Evolutionary conservation across 148 eudicot genomes (phyloP).

Genomic region (Fagopyrum tataricum): DNA sequence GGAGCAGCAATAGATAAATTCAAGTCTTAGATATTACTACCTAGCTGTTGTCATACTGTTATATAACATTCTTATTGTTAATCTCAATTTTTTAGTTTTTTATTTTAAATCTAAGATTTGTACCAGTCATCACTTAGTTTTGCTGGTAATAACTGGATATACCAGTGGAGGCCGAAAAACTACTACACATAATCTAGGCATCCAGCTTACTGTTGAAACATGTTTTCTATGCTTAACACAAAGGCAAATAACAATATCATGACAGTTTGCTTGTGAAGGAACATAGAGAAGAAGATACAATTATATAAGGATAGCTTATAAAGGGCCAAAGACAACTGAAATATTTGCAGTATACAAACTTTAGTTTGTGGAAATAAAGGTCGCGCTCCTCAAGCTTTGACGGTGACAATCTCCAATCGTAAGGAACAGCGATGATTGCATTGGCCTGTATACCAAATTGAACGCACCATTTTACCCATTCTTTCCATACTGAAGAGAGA

Average conservation of each 20-base stretch:
- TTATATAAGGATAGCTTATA: background rate
- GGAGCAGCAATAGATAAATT: background rate
- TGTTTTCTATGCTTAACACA: background rate
- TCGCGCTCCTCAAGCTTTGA: conserved; percentile 97
- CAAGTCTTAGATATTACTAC: background rate
- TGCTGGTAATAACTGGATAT: background rate
- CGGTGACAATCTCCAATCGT: conserved; percentile 96
- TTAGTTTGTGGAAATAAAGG: conserved; percentile 90
- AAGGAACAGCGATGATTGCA: conserved; percentile 93
- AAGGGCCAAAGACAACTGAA: background rate
- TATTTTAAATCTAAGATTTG: background rate
- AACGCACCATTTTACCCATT: conserved; percentile 98
- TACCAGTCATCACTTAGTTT: background rate
- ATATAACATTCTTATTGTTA: background rate
- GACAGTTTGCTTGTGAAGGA: background rate
- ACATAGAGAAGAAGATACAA: background rate
- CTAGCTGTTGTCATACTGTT: background rate
- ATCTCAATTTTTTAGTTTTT: background rate
- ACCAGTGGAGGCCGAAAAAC: background rate
- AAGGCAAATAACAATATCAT: background rate
- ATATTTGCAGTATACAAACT: conserved; percentile 37
- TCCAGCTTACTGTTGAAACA: background rate
- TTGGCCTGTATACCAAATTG: conserved; percentile 95
- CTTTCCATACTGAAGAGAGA: conserved; percentile 97
- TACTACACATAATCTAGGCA: conserved; percentile 3